Conservation (phyloP, 2,329 filamentous ascomycete genomes). For the Didymella lethalis region DNA sequence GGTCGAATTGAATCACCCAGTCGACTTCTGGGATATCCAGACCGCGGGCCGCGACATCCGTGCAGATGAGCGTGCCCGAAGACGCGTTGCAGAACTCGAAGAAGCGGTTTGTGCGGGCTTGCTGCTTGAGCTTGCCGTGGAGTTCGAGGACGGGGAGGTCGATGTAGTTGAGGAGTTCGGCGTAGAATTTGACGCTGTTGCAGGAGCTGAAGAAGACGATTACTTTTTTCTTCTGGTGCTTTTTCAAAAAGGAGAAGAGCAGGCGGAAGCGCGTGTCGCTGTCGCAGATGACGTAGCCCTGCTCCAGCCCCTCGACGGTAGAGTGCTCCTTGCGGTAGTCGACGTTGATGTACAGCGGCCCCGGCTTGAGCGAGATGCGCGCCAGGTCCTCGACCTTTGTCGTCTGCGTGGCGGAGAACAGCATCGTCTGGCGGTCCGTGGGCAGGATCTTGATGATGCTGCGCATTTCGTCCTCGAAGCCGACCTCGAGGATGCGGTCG, state of each 20-base stretch:
- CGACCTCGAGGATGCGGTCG: conserved; percentile 93
- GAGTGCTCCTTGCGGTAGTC: conserved; percentile 88
- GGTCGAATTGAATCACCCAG: conserved; percentile 92
- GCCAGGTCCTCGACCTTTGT: conserved; percentile 98
- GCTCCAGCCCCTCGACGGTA: conserved; percentile 92
- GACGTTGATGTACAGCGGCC: conserved; percentile 96
- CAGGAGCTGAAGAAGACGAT: conserved; percentile 92
- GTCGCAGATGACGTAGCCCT: conserved; percentile 94
- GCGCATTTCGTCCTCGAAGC: conserved; percentile 98
- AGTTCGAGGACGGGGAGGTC: conserved; percentile 87
- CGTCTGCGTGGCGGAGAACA: conserved; percentile 98
- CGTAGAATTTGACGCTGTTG: conserved; percentile 94
- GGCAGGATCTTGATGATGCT: conserved; percentile 93
- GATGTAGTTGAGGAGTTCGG: conserved; percentile 95
- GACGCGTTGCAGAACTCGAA: conserved; percentile 93
- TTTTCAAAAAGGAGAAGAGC: conserved; percentile 92
- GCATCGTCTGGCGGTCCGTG: conserved; percentile 89
- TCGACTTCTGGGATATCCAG: conserved; percentile 96
- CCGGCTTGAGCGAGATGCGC: conserved; percentile 87
- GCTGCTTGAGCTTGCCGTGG: conserved; percentile 95
- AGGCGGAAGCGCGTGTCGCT: conserved; percentile 92
- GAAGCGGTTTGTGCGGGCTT: conserved; percentile 98
- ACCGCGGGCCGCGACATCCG: conserved; percentile 93
- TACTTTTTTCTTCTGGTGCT: conserved; percentile 93
- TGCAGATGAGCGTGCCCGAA: conserved; percentile 90